These are phyloP conservation scores for Durusdinium trenchii DNA, from an alignment of 73 alveolate species.

Conservation along the genomic window DNA sequence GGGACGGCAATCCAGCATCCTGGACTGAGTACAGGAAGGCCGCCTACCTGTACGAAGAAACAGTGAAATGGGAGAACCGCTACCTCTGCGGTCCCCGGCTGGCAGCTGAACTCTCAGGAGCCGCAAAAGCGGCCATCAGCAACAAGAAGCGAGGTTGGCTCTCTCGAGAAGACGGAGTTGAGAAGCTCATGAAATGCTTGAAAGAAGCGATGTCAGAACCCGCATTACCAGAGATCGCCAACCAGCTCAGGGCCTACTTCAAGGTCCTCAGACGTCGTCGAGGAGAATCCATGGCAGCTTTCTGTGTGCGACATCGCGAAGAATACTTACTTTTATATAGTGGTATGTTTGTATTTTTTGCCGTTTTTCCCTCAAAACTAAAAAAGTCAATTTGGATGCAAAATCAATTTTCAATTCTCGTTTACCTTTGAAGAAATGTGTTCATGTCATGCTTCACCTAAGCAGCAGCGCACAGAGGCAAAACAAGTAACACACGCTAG, in stretches of 20 bases:
- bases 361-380: too few species aligned
- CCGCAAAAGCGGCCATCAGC: neutral
- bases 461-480: too few species aligned
- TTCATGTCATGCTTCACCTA: too few species aligned
- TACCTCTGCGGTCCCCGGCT: conserved; percentile 32
- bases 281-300: conserved; percentile 16
- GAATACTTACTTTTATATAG: too few species aligned
- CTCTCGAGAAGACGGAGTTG: neutral
- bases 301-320: conserved; percentile 22
- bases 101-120: conserved; percentile 3
- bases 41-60: conserved; percentile 6
- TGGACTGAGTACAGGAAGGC: conserved; percentile 44
- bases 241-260: conserved; percentile 5
- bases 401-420: too few species aligned
- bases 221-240: conserved; percentile 16
- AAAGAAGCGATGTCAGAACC: conserved; percentile 19
- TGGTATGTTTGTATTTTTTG: too few species aligned
- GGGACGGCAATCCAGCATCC: conserved; percentile 4
- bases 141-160: conserved; percentile 31
- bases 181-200: neutral
- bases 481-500: too few species aligned
- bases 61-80: conserved; percentile 14
- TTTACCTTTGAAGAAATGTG: too few species aligned
- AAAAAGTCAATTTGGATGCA: too few species aligned
- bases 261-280: neutral